Evolutionary conservation across 805 yeast genomes (phyloP).

Genomic region (Candida namnaoensis): DNA sequence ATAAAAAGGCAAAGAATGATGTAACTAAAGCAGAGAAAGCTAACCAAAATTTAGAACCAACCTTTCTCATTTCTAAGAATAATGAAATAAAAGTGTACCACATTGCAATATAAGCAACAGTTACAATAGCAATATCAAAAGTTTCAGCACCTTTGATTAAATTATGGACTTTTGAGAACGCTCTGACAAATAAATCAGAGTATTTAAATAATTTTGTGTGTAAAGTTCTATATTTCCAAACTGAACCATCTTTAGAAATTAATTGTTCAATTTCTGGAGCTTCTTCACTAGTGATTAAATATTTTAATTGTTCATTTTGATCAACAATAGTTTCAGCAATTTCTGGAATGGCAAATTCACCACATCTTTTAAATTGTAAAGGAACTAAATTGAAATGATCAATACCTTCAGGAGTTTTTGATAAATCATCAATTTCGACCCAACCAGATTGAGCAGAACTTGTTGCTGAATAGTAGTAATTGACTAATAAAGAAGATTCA

Average conservation of each 20-base stretch:
- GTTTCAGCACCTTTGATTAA: slow-evolving; percentile 68
- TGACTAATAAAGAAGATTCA: slow-evolving; percentile 9
- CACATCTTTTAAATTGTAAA: slow-evolving; percentile 43
- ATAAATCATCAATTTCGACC: slow-evolving; percentile 35
- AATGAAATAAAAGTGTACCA: slow-evolving; percentile 70
- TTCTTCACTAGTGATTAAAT: slow-evolving; percentile 22
- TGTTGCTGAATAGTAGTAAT: slow-evolving; percentile 27
- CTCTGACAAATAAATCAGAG: slow-evolving; percentile 38
- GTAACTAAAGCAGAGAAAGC: slow-evolving; percentile 72
- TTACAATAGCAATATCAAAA: slow-evolving; percentile 73
- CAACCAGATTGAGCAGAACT: slow-evolving; percentile 31
- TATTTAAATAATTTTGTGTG: slow-evolving; percentile 48
- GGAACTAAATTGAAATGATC: slow-evolving; percentile 45
- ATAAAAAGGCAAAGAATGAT: slow-evolving; percentile 74
- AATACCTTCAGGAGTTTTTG: slow-evolving; percentile 26
- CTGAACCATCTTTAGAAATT: slow-evolving; percentile 31
- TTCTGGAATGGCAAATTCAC: slow-evolving; percentile 30
- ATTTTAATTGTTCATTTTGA: slow-evolving; percentile 32
- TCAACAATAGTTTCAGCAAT: slow-evolving; percentile 30
- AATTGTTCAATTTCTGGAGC: slow-evolving; percentile 5
- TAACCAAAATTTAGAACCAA: slow-evolving; percentile 85
- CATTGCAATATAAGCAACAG: slow-evolving; percentile 83
- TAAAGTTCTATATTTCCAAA: slow-evolving; percentile 52
- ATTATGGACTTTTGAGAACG: slow-evolving; percentile 29
- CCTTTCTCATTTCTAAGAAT: slow-evolving; percentile 62